phyloP scores from a whole-genome alignment of 2,329 filamentous ascomycete species.

The Elsinoe arachidis region DNA sequence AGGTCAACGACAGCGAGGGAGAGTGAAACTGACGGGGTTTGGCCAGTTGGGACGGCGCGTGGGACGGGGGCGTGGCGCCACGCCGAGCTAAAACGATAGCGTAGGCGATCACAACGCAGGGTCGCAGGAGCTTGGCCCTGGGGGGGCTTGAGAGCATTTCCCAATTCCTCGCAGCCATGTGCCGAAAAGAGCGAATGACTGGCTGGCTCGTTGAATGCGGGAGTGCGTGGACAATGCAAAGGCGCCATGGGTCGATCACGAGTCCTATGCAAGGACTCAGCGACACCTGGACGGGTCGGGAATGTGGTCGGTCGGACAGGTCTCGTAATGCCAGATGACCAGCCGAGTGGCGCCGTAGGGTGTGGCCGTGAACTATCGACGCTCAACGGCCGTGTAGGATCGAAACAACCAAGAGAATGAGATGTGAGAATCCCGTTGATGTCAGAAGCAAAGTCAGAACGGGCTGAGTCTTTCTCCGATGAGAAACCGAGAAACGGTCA shows the following conservation, averaged over 20 bases:
- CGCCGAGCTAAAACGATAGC: slow-evolving; percentile 11
- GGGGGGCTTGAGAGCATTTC: not conserved
- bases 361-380: not conserved
- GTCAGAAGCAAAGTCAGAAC: slow-evolving; percentile 6
- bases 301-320: slow-evolving; percentile 8
- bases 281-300: not conserved
- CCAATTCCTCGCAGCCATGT: not conserved
- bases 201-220: not conserved
- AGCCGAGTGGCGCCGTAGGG: not conserved
- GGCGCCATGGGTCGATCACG: slow-evolving; percentile 6
- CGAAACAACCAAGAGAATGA: not conserved
- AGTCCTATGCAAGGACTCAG: slow-evolving; percentile 5
- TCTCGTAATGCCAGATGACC: not conserved
- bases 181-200: not conserved
- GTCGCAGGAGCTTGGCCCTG: slow-evolving; percentile 1
- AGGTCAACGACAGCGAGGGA: slow-evolving; percentile 1
- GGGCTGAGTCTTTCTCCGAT: not conserved
- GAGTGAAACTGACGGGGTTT: slow-evolving; percentile 1
- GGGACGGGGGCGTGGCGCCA: slow-evolving; percentile 9
- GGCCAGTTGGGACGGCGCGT: not conserved
- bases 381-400: not conserved
- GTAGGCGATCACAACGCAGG: slow-evolving; percentile 11
- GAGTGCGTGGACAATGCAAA: slow-evolving; percentile 1
- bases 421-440: slow-evolving; percentile 7
- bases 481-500: not conserved